Evolutionary conservation across 2,329 filamentous ascomycete genomes (phyloP), one percentile per base, ranked within the genome.

Genomic region (Incumbomyces lentus): DNA sequence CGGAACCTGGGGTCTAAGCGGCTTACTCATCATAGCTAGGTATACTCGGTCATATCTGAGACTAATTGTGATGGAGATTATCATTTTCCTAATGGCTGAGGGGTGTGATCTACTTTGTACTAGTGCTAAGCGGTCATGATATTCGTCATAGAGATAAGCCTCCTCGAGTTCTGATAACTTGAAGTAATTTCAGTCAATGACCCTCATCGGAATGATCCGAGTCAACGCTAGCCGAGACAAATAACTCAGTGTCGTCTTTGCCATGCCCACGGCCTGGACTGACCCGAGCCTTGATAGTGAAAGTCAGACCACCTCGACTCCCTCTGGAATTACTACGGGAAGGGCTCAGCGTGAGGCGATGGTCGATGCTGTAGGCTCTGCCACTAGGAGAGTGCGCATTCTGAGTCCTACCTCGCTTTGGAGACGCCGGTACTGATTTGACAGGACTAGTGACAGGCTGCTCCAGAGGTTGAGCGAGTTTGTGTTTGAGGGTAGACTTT

Each of bases 271-370:
- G 48, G 30, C 50, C 54, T 16, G 54, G 54, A 43, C 53, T 54
- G 32, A 51, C 49, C 14, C 55, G 50, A 18, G 55, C 48, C 44
- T 55, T 49, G 14, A 57, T 51, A 38, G 55, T 50, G 17, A 57
- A 47, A n/a, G 49, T 52, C 38, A 57, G 36, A 18, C 49, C 47
- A 18, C 46, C 38, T 11, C 49, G 35, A 19, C 52, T 49, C 11
- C 46, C 51, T 33, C 44, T 49, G 10, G 55, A 55, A 7, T 34
- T 46, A 38, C 52, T 54, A 13, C 53, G 53, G 45, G 48, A 52
- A 14, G 46, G 48, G 39, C 49, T 52, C 12, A 57, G 47, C 19
- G 49, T 48, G 44, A 55, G 52, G 7, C 48, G 49, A 18, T 51
- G 53, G 34, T 55, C 53, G 3, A 55, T 39, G 13, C 39, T 40